A percentile compares a stretch with the other conserved stretches of the same genome.
Evolutionary conservation across 1,284 basidiomycete genomes (phyloP).

Genomic region (Agaricales sp.): DNA sequence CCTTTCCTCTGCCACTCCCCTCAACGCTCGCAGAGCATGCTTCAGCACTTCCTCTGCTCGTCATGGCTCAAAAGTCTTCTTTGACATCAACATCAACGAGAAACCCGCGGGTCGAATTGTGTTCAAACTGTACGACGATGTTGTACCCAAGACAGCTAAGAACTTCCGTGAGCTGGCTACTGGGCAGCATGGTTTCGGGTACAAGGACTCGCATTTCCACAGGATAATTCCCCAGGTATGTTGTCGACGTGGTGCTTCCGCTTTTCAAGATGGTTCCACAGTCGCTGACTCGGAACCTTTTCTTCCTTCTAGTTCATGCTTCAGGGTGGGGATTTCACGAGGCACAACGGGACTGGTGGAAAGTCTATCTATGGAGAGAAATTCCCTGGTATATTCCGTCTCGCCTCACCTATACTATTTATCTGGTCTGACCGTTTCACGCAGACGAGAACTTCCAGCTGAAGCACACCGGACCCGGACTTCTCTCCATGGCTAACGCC

Average conservation of each 20-base stretch:
- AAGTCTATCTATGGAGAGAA: conserved; percentile 69
- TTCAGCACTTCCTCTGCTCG: background rate
- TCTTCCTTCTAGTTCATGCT: conserved; percentile 45
- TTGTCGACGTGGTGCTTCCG: no score
- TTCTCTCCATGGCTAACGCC: conserved; percentile 69
- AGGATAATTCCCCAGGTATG: conserved; percentile 49
- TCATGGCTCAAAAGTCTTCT: conserved; percentile 14
- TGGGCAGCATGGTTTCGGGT: conserved; percentile 52
- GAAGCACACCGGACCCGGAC: conserved; percentile 56
- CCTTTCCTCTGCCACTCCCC: background rate
- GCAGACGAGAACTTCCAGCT: conserved; percentile 64
- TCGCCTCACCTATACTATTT: background rate
- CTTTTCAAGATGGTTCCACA: no score
- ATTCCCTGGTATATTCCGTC: conserved; percentile 31
- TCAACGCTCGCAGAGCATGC: background rate
- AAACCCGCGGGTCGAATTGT: conserved; percentile 37
- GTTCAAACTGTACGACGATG: conserved; percentile 51
- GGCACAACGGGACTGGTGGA: conserved; percentile 58
- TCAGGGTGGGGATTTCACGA: conserved; percentile 50
- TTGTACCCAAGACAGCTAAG: conserved; percentile 33
- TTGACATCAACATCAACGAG: conserved; percentile 52
- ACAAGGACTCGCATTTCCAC: conserved; percentile 52
- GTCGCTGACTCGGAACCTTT: no score
- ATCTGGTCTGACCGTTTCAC: background rate
- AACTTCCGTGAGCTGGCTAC: conserved; percentile 51